A percentile compares a stretch with the other conserved stretches of the same genome.
Conservation (phyloP, 495 filamentous ascomycete genomes). For the Elasticomyces elasticus region DNA sequence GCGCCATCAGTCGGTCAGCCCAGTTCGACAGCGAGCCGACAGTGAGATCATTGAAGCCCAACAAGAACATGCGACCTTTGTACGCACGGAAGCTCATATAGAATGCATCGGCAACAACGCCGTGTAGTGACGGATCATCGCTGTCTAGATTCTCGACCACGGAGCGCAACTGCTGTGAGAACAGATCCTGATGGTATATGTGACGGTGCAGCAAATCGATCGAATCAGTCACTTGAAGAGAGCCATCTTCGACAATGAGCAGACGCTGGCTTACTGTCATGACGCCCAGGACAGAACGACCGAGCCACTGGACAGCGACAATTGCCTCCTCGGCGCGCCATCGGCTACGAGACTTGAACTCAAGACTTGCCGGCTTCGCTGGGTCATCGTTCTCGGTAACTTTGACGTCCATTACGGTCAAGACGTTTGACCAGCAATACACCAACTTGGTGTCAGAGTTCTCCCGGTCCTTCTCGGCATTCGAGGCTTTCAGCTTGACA, state of each 20-base stretch:
- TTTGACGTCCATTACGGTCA: slow-evolving; percentile 83
- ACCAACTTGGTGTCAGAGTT: slow-evolving; percentile 75
- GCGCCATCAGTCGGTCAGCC: slow-evolving; percentile 90
- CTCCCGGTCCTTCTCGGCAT: slow-evolving; percentile 39
- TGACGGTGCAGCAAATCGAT: slow-evolving; percentile 87
- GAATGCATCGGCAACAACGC: slow-evolving; percentile 93
- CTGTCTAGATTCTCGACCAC: slow-evolving; percentile 85
- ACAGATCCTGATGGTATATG: slow-evolving; percentile 82
- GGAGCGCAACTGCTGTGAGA: slow-evolving; percentile 69
- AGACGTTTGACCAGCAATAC: slow-evolving; percentile 94
- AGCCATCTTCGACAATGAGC: slow-evolving; percentile 81
- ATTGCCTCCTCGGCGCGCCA: slow-evolving; percentile 95
- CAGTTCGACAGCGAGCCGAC: slow-evolving; percentile 90
- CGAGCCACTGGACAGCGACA: slow-evolving; percentile 93
- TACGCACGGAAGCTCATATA: slow-evolving; percentile 95
- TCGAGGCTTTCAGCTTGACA: slow-evolving; percentile 74
- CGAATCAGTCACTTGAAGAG: slow-evolving; percentile 81
- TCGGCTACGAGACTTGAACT: slow-evolving; percentile 72
- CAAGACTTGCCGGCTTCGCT: slow-evolving; percentile 60
- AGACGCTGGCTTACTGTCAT: slow-evolving; percentile 88
- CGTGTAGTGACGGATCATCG: slow-evolving; percentile 81
- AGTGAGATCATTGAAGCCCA: slow-evolving; percentile 81
- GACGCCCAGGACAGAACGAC: slow-evolving; percentile 81
- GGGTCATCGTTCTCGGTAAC: slow-evolving; percentile 55
- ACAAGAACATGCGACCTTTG: slow-evolving; percentile 83